Evolutionary conservation across 2,329 filamentous ascomycete species (phyloP).

Genomic region (Hirsutella minnesotensis): DNA sequence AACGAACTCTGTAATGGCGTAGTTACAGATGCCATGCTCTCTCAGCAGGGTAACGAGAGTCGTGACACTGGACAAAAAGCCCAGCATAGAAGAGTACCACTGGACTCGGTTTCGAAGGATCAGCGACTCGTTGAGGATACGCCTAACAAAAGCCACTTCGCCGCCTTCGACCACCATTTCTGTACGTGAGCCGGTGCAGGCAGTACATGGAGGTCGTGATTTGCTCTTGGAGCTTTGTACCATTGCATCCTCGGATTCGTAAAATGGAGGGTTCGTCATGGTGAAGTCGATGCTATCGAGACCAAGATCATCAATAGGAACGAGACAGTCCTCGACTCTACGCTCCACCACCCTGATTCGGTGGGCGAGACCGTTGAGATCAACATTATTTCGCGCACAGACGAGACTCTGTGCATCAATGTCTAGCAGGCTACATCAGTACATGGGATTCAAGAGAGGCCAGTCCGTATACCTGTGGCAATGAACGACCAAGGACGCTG

Average conservation of each 20-base stretch:
- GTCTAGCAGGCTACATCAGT: conserved; percentile 34
- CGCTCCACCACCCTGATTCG: conserved; percentile 55
- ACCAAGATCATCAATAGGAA: conserved; percentile 48
- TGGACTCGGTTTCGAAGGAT: conserved; percentile 46
- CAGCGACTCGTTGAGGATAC: conserved; percentile 61
- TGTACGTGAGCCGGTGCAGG: conserved; percentile 61
- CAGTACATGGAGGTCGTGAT: conserved; percentile 53
- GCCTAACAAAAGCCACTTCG: conserved; percentile 61
- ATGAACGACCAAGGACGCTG: conserved; percentile 64
- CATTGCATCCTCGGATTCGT: conserved; percentile 62
- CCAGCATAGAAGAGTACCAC: conserved; percentile 91
- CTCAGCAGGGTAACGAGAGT: conserved; percentile 48
- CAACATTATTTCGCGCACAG: conserved; percentile 56
- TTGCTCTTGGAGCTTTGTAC: conserved; percentile 53
- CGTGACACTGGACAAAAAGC: conserved; percentile 61
- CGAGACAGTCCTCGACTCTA: conserved; percentile 36
- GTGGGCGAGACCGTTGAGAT: conserved; percentile 48
- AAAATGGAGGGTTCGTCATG: conserved; percentile 95
- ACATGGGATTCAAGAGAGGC: not conserved
- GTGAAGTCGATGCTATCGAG: conserved; percentile 57
- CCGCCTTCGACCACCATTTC: conserved; percentile 83
- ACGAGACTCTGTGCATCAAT: conserved; percentile 60
- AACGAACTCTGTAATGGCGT: conserved; percentile 67
- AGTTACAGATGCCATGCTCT: conserved; percentile 55
- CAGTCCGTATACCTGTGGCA: conserved; percentile 38